These are phyloP conservation scores for Cutaneotrichosporon arboriforme DNA, from an alignment of 1,284 basidiomycete species.

Conservation along the genomic window DNA sequence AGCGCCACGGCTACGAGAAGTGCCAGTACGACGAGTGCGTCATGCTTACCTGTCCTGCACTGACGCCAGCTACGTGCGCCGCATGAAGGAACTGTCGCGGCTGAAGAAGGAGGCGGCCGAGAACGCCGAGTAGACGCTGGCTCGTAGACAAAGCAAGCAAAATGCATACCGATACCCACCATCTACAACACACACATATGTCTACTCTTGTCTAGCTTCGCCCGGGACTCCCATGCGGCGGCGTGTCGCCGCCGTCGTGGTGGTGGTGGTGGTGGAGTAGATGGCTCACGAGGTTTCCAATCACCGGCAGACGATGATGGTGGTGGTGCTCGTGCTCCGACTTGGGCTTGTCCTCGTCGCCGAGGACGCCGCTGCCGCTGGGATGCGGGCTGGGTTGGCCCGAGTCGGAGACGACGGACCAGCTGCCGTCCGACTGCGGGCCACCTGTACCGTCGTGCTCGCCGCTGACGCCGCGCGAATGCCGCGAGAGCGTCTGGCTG, in stretches of 20 bases:
- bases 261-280: background rate
- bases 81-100: constrained; percentile 73
- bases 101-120: constrained; percentile 63
- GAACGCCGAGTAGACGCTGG: constrained; percentile 34
- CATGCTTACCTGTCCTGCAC: background rate
- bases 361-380: background rate
- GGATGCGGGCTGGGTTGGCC: background rate
- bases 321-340: background rate
- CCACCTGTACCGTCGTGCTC: constrained; percentile 1
- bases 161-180: constrained; percentile 22
- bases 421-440: constrained; percentile 15
- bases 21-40: constrained; percentile 88
- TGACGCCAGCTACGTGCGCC: constrained; percentile 63
- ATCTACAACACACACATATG: background rate
- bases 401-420: constrained; percentile 16
- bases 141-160: constrained; percentile 6
- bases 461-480: background rate
- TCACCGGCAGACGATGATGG: background rate
- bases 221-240: background rate
- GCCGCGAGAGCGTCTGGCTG: background rate
- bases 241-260: background rate
- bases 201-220: background rate
- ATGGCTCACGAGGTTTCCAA: constrained; percentile 3
- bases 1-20: constrained; percentile 54
- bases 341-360: background rate